Evolutionary conservation across 2,329 filamentous ascomycete species (phyloP), one percentile per base, ranked within the genome.

Genomic region (Verticillium nonalfalfae): DNA sequence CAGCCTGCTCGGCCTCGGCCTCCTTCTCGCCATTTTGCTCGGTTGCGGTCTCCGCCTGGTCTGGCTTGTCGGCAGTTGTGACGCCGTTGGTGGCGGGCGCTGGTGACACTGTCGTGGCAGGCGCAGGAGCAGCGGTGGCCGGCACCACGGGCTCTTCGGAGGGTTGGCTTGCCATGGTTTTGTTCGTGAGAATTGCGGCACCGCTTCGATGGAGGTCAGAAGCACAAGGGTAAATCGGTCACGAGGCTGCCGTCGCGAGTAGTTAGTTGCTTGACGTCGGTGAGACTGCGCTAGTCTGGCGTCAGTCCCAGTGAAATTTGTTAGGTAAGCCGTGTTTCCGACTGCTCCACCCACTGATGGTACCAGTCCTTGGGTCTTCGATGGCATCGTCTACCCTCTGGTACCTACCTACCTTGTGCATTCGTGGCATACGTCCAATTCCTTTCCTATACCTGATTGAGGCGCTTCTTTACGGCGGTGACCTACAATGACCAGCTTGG

Each of bases 1-100:
- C 79, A 57, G 84, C 73, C 59, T 81, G 77, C 59, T 82, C 77
- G 3, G 60, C 66, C 2, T 65, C 63, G 15, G 59, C 64, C 56
- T 73, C 71, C 56, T 58, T 38, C 31, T 69, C 68, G 40, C 67
- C 69, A 60, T 73, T 73, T 58, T 67, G 68, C 40, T 57, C 55
- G 34, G 50, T 35, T 58, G 33, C 52, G 50, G 35, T 59, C 39
- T 26, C 59, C 6, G 57, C 35, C 31, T 65, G 59, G 33, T 65
- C 62, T 7, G 59, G n/a, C 18, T 52, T 52, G 45, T 52, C 45
- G 45, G n/a, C 45, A 10, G 21, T 18, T 4, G 45, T 31, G n/a
- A 18, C 21, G 45, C 45, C 45, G 18, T 52, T 52, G 45, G 45
- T 52, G n/a, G 45, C 45, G 18, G 45, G 45, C 45, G 45, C 18